These are phyloP conservation scores for Verticillium zaregamsianum DNA, from an alignment of 2,329 filamentous ascomycete genomes.

Conservation along the genomic window DNA sequence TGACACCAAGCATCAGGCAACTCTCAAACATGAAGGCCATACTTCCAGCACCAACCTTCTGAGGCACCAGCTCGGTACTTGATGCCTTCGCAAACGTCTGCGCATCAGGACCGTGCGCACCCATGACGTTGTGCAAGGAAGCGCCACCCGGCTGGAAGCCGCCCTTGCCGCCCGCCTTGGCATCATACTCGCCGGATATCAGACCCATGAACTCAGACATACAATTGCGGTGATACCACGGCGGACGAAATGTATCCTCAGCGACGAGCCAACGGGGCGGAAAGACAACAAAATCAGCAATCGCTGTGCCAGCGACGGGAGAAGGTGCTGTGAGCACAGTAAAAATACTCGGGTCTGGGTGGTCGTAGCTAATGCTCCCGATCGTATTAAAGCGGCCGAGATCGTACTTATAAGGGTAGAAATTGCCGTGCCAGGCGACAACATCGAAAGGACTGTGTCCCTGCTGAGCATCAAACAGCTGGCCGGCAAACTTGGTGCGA, in stretches of 20 bases:
- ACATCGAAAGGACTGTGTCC: slow-evolving; percentile 62
- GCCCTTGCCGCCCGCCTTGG: slow-evolving; percentile 34
- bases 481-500: slow-evolving; percentile 52
- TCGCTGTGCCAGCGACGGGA: slow-evolving; percentile 46
- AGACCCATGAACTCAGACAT: slow-evolving; percentile 45
- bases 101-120: slow-evolving; percentile 46
- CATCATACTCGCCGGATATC: slow-evolving; percentile 40
- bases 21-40: slow-evolving; percentile 46
- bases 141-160: slow-evolving; percentile 38
- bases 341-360: slow-evolving; percentile 63
- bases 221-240: slow-evolving; percentile 53
- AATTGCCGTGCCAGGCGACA: slow-evolving; percentile 64
- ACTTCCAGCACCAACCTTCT: slow-evolving; percentile 34
- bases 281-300: slow-evolving; percentile 57
- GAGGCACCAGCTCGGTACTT: slow-evolving; percentile 30
- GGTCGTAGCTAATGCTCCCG: slow-evolving; percentile 59
- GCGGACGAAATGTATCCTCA: slow-evolving; percentile 32
- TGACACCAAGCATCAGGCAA: slow-evolving; percentile 48
- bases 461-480: slow-evolving; percentile 54
- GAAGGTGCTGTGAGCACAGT: slow-evolving; percentile 51
- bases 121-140: slow-evolving; percentile 52
- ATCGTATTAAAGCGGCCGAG: slow-evolving; percentile 61
- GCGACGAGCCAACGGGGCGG: slow-evolving; percentile 58
- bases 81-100: slow-evolving; percentile 38
- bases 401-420: slow-evolving; percentile 66